Base-by-base conservation (phyloP, 106 monocot species). In the Acorus gramineus region DNA sequence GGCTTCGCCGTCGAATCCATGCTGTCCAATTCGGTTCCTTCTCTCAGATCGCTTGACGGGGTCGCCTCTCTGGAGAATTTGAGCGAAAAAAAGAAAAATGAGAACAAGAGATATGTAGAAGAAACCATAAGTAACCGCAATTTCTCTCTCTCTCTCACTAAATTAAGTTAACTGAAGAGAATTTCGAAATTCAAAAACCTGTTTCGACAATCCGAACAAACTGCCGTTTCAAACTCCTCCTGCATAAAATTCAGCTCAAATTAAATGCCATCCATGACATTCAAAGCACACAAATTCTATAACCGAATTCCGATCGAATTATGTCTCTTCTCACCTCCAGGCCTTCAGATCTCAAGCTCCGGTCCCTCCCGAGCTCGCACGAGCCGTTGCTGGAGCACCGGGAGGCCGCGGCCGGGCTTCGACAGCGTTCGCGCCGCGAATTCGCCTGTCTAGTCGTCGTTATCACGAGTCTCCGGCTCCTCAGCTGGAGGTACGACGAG, bases 371-470 rank as follows among this genome's bases (percentile, higher is more conserved):
- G 28, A 28, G 28, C 43, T 49, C 75, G 14, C 14, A 4, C n/a
- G 75, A 71, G 46, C 57, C 65, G 63, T 65, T 76, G 62, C 75
- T 71, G 0, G 71, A 80, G 51, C 75, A 80, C 11, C 75, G 71
- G 4, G 71, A 80, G 45, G 59, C 8, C 11, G 28, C 60, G 42
- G 46, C 51, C 46, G 50, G 46, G 1, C 3, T 42, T 13, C 11
- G 10, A 44, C 52, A 57, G 0, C 13, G 61, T 1, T 8, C 8
- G n/a, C 14, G 7, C 4, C 3, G 5, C 49, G 42, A 54, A 7
- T 48, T 49, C 53, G 49, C 28, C 8, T 42, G 2, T 2, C 64
- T 64, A n/a, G 49, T 64, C 56, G 64, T 9, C 56, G 56, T 50
- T 54, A 66, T 60, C 46, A 67, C 5, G 28, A 67, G 11, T 13